Conservation (phyloP, 371 early-diverging fungal species). For the Dichotomocladium elegans region DNA sequence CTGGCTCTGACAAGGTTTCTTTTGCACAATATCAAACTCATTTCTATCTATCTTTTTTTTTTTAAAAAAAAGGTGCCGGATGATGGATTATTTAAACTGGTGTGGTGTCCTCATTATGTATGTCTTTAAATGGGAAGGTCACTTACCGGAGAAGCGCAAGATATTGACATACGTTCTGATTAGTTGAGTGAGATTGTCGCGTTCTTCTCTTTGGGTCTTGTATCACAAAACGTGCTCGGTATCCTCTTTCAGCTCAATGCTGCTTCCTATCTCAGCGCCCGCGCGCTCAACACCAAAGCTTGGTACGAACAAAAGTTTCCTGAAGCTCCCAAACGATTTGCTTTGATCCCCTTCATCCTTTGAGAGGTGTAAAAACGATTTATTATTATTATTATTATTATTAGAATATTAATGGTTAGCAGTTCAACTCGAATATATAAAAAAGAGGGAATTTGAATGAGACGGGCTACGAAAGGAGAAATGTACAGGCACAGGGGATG, state of each 20-base stretch:
- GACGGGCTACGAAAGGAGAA: too few relatives aligned
- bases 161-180: background rate
- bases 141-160: background rate
- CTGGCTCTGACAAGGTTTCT: too few relatives aligned
- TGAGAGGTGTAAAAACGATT: too few relatives aligned
- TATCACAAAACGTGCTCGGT: conserved; percentile 22
- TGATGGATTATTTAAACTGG: conserved; percentile 23
- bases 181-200: conserved; percentile 35
- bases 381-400: too few relatives aligned
- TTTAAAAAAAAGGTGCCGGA: conserved; percentile 20
- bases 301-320: conserved; percentile 32
- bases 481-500: too few relatives aligned
- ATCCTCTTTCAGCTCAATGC: conserved; percentile 19
- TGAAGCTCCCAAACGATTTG: conserved; percentile 9
- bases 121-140: conserved; percentile 2
- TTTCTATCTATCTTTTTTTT: background rate
- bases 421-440: too few relatives aligned
- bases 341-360: conserved; percentile 28
- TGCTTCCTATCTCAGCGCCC: conserved; percentile 17
- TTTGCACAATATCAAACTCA: too few relatives aligned
- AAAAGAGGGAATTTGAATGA: too few relatives aligned
- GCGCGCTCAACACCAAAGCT: conserved; percentile 28
- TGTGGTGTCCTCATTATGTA: conserved; percentile 50
- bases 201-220: conserved; percentile 18
- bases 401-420: too few relatives aligned